Evolutionary conservation across 2,329 filamentous ascomycete species (phyloP).

Genomic region (Verticillium longisporum): DNA sequence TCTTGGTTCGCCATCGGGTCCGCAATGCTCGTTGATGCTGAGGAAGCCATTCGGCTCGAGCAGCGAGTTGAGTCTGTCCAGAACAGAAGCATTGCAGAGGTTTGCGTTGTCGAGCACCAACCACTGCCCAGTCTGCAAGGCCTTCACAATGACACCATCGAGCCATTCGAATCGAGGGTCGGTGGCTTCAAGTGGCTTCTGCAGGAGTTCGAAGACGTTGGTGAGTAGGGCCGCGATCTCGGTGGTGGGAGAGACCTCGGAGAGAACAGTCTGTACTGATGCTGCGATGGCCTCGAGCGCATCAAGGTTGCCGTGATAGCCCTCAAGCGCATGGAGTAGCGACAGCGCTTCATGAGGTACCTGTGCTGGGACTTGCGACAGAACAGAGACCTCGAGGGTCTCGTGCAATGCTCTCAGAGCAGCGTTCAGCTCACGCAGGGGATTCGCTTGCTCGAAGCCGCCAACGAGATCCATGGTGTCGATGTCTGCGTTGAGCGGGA

Average conservation of each 20-base stretch:
- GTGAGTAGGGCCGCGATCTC: slow-evolving; percentile 40
- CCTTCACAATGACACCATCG: slow-evolving; percentile 85
- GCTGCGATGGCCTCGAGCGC: slow-evolving; percentile 29
- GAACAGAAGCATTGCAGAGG: slow-evolving; percentile 87
- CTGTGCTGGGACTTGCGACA: slow-evolving; percentile 38
- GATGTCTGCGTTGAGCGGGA: slow-evolving; percentile 89
- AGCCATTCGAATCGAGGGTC: slow-evolving; percentile 92
- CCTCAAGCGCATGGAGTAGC: slow-evolving; percentile 44
- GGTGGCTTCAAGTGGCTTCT: slow-evolving; percentile 49
- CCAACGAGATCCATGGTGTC: slow-evolving; percentile 97
- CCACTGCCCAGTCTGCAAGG: slow-evolving; percentile 82
- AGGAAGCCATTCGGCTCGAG: slow-evolving; percentile 84
- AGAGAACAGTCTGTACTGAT: slow-evolving; percentile 31
- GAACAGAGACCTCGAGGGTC: slow-evolving; percentile 43
- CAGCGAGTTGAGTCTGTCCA: slow-evolving; percentile 89
- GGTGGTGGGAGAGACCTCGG: slow-evolving; percentile 33
- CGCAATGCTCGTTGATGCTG: slow-evolving; percentile 89
- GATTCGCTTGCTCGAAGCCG: slow-evolving; percentile 91
- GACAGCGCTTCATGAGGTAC: slow-evolving; percentile 40
- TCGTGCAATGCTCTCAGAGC: slow-evolving; percentile 39
- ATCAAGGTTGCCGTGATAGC: slow-evolving; percentile 27
- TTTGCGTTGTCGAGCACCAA: slow-evolving; percentile 96
- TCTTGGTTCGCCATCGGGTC: slow-evolving; percentile 70
- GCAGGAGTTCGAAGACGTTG: slow-evolving; percentile 42
- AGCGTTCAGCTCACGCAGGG: slow-evolving; percentile 63